Evolutionary conservation across 1,284 basidiomycete species (phyloP).

Genomic region (Gomphus sp.): DNA sequence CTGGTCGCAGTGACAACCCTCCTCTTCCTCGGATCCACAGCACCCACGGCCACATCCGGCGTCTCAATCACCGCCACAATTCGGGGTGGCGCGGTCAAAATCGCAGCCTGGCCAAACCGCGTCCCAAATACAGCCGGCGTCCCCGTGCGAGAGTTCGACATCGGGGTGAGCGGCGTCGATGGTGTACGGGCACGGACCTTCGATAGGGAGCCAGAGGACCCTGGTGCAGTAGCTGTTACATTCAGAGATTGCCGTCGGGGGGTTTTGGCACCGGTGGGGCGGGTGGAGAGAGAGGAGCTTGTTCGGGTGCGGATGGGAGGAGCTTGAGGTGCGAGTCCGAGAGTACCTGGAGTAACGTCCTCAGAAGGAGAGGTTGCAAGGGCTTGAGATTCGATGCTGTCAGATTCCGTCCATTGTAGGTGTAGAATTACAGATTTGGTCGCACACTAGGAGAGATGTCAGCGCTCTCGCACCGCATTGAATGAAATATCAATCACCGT

Average conservation of each 20-base stretch:
- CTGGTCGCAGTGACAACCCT: constrained; percentile 78
- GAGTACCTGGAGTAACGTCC: constrained; percentile 17
- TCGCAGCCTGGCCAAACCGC: constrained; percentile 55
- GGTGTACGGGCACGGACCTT: neutral
- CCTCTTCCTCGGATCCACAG: constrained; percentile 72
- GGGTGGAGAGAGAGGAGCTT: constrained; percentile 31
- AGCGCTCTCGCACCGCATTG: neutral
- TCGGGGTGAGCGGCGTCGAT: constrained; percentile 10
- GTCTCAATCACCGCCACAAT: constrained; percentile 75
- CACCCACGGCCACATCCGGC: constrained; percentile 73
- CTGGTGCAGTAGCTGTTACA: constrained; percentile 7
- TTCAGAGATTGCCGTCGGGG: constrained; percentile 34
- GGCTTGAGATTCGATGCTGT: constrained; percentile 24
- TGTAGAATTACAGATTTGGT: constrained; percentile 84
- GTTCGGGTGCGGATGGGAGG: constrained; percentile 27
- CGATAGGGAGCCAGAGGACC: neutral
- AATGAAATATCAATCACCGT: constrained; percentile 43
- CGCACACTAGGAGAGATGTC: constrained; percentile 51
- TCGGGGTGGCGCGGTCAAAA: constrained; percentile 69
- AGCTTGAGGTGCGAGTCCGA: constrained; percentile 16
- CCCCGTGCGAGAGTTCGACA: constrained; percentile 9
- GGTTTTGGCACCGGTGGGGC: constrained; percentile 37
- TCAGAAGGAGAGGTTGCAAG: constrained; percentile 15
- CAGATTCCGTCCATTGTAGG: constrained; percentile 77
- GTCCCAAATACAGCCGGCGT: constrained; percentile 15